phyloP scores from a whole-genome alignment of 148 eudicot species.

The Heliosperma pusillum region DNA sequence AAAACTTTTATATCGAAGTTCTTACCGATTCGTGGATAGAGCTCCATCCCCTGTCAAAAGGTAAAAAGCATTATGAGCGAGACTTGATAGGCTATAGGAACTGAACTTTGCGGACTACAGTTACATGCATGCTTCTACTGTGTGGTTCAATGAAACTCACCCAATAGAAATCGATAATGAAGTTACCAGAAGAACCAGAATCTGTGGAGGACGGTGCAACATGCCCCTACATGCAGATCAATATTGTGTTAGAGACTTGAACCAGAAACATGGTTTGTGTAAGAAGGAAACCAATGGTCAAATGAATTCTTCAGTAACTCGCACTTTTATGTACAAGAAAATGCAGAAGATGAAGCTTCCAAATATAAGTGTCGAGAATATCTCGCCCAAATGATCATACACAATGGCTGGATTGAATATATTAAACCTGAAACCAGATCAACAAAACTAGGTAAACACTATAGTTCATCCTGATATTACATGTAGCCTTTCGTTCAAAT shows the following conservation, averaged over 20 bases:
- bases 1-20: slow-evolving; percentile 88
- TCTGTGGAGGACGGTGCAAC: slow-evolving; percentile 91
- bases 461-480: background rate
- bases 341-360: slow-evolving; percentile 91
- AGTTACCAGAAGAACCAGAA: slow-evolving; percentile 87
- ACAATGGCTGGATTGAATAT: slow-evolving; percentile 78
- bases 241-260: slow-evolving; percentile 4
- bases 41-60: slow-evolving; percentile 84
- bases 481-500: too few relatives aligned
- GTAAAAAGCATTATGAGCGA: slow-evolving; percentile 9
- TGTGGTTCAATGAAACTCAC: slow-evolving; percentile 39
- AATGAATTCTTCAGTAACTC: slow-evolving; percentile 12
- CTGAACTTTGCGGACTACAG: background rate
- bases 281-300: background rate
- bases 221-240: slow-evolving; percentile 55
- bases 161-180: slow-evolving; percentile 94
- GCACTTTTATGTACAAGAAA: slow-evolving; percentile 74
- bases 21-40: slow-evolving; percentile 92
- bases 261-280: background rate
- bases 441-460: slow-evolving; percentile 9
- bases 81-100: background rate
- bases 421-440: slow-evolving; percentile 61
- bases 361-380: slow-evolving; percentile 80
- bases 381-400: slow-evolving; percentile 95
- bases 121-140: background rate